Evolutionary conservation across 2,329 filamentous ascomycete species (phyloP).

Genomic region (Cordyceps cicadae): DNA sequence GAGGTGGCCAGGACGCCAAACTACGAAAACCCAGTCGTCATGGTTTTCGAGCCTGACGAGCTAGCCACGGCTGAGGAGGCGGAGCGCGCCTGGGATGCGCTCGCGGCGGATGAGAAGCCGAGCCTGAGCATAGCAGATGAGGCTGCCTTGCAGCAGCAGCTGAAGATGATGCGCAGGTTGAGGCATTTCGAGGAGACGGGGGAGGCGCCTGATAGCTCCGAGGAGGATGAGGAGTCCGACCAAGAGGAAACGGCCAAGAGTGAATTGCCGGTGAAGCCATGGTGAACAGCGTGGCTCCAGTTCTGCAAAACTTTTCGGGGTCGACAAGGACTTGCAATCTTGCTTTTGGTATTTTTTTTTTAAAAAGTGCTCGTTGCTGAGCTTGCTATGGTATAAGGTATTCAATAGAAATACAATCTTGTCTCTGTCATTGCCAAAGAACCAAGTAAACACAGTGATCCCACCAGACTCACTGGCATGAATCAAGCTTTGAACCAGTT

Average conservation of each 20-base stretch:
- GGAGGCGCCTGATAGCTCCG: slow-evolving; percentile 15
- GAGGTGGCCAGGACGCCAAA: slow-evolving; percentile 36
- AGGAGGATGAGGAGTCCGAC: slow-evolving; percentile 18
- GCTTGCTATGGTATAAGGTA: background rate
- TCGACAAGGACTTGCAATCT: background rate
- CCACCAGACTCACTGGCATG: background rate
- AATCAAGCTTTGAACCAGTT: slow-evolving; percentile 34
- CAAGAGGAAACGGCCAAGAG: slow-evolving; percentile 1
- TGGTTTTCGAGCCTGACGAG: slow-evolving; percentile 21
- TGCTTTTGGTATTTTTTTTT: background rate
- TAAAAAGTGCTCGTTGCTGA: background rate
- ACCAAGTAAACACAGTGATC: background rate
- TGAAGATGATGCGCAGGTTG: slow-evolving; percentile 21
- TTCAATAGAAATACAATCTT: slow-evolving; percentile 4
- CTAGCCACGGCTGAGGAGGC: slow-evolving; percentile 15
- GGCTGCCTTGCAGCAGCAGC: slow-evolving; percentile 17
- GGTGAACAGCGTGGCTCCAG: background rate
- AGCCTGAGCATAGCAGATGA: slow-evolving; percentile 16
- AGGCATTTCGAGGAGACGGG: slow-evolving; percentile 22
- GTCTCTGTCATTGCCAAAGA: background rate
- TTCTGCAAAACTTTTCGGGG: too few species aligned
- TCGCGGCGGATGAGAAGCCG: slow-evolving; percentile 25
- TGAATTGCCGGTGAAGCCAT: background rate
- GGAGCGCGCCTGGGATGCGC: slow-evolving; percentile 23
- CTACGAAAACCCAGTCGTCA: slow-evolving; percentile 34